phyloP scores from a whole-genome alignment of 73 alveolate genomes.

The Paramecium sexaurelia region DNA sequence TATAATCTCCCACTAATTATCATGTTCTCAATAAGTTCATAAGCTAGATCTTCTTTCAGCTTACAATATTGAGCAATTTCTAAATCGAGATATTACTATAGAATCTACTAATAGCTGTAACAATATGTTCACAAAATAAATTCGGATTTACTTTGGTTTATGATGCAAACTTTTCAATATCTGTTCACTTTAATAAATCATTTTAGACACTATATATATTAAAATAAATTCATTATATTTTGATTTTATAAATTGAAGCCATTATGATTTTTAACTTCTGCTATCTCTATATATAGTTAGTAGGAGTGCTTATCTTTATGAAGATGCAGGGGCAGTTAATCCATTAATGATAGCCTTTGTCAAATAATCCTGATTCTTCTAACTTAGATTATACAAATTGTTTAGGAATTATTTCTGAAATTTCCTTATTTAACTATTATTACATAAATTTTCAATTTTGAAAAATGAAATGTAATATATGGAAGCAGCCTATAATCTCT shows the following conservation, averaged over 20 bases:
- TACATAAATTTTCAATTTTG: no score
- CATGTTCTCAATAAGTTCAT: neutral
- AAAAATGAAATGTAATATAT: no score
- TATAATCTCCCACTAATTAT: neutral
- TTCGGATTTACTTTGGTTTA: neutral
- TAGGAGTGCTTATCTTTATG: neutral
- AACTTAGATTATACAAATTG: neutral
- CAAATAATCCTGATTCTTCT: neutral
- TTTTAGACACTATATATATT: neutral
- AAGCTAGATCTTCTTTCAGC: neutral
- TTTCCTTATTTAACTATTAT: no score
- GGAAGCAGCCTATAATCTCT: constrained; percentile 16
- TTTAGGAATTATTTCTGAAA: no score
- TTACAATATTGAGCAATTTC: neutral
- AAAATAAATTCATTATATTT: neutral
- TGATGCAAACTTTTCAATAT: neutral
- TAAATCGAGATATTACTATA: neutral
- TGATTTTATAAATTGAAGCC: neutral
- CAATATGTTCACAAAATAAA: constrained; percentile 18
- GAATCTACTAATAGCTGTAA: neutral
- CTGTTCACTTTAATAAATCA: neutral
- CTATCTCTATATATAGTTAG: neutral
- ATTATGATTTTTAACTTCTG: neutral
- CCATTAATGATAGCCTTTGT: neutral
- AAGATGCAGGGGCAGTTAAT: neutral